Evolutionary conservation across 345 rosid species (phyloP), one percentile per base, ranked within the genome.

Genomic region (Ceriops decandra): DNA sequence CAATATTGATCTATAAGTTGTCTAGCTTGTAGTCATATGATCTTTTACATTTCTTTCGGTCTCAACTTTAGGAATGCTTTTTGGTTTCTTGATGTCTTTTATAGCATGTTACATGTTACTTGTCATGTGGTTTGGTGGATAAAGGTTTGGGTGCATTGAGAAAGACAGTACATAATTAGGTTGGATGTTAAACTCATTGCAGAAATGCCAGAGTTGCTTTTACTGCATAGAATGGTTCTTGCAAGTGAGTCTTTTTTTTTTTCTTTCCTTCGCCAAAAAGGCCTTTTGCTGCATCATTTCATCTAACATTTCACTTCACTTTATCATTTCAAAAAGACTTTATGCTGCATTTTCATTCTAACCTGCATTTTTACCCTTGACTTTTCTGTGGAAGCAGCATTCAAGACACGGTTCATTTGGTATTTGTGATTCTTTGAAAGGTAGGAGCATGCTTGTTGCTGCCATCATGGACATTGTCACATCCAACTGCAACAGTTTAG

Each of bases 361-460:
- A 71, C 81, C 70, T 74, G 73, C 82, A 81, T 82, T 63, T 83
- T 84, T 82, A 66, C 72, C 79, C 85, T 85, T 89, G 87, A 87
- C 86, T 83, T 91, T 89, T 91, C 80, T 86, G 81, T 95, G 93
- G 89, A 87, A 89, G 90, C 97, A 91, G 99, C 96, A 84, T 67
- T 82, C 90, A 74, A 84, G 97, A 81, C 97, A 92, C 83, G 87
- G 88, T 90, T 95, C 99, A 86, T 88, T 88, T 87, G 87, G 87
- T 86, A 74, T 85, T 81, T 90, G 88, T 83, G 93, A 91, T 88
- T 90, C 97, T 86, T 87, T 91, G 89, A 95, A 95, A 95, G 97
- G 97, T 80, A 91, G 99, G 91, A 91, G 99, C 88, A 91, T 91
- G 99, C 99, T 95, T 63, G 96, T 95, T 68, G 96, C 96, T 74